Evolutionary conservation across 2,329 filamentous ascomycete species (phyloP), one percentile per base, ranked within the genome.

Genomic region (Fusarium foetens): DNA sequence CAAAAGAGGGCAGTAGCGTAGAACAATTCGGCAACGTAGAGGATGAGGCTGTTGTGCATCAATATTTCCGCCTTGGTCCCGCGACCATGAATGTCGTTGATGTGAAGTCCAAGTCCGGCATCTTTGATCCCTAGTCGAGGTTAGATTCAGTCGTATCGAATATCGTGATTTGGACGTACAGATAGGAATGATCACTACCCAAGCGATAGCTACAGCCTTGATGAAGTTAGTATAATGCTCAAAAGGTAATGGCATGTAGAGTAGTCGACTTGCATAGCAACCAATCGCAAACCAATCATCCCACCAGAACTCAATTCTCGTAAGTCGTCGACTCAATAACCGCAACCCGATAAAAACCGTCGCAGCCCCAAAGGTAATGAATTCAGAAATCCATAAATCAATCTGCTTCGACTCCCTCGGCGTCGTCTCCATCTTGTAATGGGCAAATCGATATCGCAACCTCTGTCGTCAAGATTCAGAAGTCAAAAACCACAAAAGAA

Each of bases 1-100:
- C 74, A 76, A 38, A 74, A 77, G 0, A 80, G 64, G 1, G 77
- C 72, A 2, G 70, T 75, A 4, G 76, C 76, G 49, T 80, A 80
- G 21, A 78, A 43, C 1, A 80, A 23, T 42, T 80, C 79, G 25
- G 64, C 69, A 21, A 77, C 58, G 23, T 60, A 76, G 11, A 76
- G 69, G 0, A 68, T n/a, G 0, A 73, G 62, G 31, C 70, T 65
- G 6, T 46, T 71, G 8, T 53, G 25, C 31, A 55, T 63, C 9
- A 73, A 36, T 1, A 62, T 62, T 1, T 73, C 58, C 2, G 60
- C 53, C 23, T 53, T 63, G 11, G 70, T 43, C 16, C 42, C 27
- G 21, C 12, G 38, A 19, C 35, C 27, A 4, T 69, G 49, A n/a
- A 75, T 25, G 9, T 75, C 72, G 10, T 48, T 29, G 23, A 75